Evolutionary conservation across 2,329 filamentous ascomycete genomes (phyloP).

Genomic region (Mycosphaerella arachidis): DNA sequence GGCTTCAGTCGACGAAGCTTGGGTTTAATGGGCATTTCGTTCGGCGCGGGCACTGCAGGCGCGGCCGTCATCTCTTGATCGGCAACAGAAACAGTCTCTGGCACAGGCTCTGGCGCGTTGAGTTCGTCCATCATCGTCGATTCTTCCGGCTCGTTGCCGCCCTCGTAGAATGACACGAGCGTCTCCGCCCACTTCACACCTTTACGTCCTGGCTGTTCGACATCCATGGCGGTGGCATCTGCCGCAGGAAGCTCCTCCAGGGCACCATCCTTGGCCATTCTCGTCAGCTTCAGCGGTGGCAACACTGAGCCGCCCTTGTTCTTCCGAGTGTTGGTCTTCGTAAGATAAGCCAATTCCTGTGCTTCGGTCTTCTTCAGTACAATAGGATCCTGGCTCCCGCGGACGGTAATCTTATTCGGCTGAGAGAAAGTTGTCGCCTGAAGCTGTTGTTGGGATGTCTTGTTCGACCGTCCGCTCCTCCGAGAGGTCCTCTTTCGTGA

Average conservation of each 20-base stretch:
- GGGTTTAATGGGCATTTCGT: constrained; percentile 31
- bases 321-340: constrained; percentile 46
- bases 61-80: constrained; percentile 10
- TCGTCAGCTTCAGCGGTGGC: constrained; percentile 41
- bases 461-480: constrained; percentile 21
- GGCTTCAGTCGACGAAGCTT: constrained; percentile 25
- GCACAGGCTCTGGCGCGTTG: background rate
- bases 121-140: constrained; percentile 23
- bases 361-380: constrained; percentile 48
- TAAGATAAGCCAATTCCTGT: constrained; percentile 44
- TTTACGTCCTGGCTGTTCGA: constrained; percentile 27
- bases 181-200: constrained; percentile 45
- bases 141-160: constrained; percentile 15
- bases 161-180: constrained; percentile 43
- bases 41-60: constrained; percentile 16
- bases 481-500: constrained; percentile 12
- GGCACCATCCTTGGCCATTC: constrained; percentile 30
- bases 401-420: constrained; percentile 43
- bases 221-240: constrained; percentile 8
- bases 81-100: background rate
- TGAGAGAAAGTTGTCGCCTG: constrained; percentile 27
- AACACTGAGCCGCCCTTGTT: constrained; percentile 47
- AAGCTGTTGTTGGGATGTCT: constrained; percentile 17
- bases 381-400: constrained; percentile 38
- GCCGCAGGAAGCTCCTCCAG: constrained; percentile 12